phyloP scores from a whole-genome alignment of 768 basidiomycete species.

The Termitomyces sp. region DNA sequence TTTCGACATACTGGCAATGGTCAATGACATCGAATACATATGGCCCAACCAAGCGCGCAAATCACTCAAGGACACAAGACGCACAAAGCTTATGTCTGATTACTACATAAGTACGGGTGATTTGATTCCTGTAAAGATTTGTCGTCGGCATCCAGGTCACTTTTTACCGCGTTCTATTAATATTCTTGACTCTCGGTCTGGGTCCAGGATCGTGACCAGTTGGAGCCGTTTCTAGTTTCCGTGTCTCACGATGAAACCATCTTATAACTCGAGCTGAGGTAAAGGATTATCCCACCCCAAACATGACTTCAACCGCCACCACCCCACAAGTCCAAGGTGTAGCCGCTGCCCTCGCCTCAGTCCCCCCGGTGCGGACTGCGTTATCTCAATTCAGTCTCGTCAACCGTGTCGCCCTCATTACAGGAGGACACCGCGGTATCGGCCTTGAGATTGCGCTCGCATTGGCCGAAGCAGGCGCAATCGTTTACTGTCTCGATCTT shows the following conservation, averaged over 20 bases:
- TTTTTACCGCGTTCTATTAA: background rate
- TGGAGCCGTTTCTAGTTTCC: background rate
- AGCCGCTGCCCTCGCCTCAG: constrained; percentile 18
- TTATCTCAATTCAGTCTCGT: constrained; percentile 36
- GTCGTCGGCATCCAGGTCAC: background rate
- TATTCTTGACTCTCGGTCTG: too few relatives aligned
- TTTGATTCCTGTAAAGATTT: background rate
- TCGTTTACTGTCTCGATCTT: constrained; percentile 62
- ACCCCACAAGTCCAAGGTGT: constrained; percentile 14
- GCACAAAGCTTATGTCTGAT: too few relatives aligned
- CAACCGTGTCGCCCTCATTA: constrained; percentile 45
- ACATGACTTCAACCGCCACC: constrained; percentile 1
- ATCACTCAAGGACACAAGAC: too few relatives aligned
- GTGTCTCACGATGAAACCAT: constrained; percentile 4
- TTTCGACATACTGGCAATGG: too few relatives aligned
- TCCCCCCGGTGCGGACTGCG: constrained; percentile 9
- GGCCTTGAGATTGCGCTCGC: constrained; percentile 41
- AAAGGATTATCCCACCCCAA: background rate
- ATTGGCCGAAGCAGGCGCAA: constrained; percentile 23
- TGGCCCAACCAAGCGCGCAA: too few relatives aligned
- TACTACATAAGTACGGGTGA: too few relatives aligned
- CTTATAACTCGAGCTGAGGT: background rate
- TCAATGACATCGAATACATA: too few relatives aligned
- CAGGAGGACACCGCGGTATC: constrained; percentile 55
- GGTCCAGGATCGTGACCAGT: background rate